Conservation (phyloP, 805 yeast species). For the Kluyveromyces dobzhanskii region DNA sequence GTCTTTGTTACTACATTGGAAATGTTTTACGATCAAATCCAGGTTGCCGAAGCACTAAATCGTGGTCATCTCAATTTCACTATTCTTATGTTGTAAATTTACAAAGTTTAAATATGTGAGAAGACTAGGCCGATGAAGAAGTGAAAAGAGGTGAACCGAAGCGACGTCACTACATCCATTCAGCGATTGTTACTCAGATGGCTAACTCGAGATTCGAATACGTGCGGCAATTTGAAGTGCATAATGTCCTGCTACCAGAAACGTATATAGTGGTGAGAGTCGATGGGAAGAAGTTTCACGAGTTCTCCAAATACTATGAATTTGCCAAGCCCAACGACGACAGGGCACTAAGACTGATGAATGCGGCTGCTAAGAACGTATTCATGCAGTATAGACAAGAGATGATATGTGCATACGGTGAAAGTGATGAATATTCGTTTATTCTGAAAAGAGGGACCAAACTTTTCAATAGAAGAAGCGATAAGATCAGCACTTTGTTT, state of each 20-base stretch:
- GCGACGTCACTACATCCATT: no score
- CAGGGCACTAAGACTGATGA: slow-evolving; percentile 72
- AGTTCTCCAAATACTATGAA: slow-evolving; percentile 60
- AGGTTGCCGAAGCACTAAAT: no score
- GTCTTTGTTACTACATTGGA: no score
- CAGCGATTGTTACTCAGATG: no score
- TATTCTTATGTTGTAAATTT: no score
- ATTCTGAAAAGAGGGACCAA: slow-evolving; percentile 54
- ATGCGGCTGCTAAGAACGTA: slow-evolving; percentile 62
- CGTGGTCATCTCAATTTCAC: no score
- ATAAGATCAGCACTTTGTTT: slow-evolving; percentile 71
- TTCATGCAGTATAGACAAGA: slow-evolving; percentile 60
- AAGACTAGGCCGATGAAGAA: no score
- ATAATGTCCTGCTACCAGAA: slow-evolving; percentile 63
- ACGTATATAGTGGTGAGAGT: slow-evolving; percentile 77
- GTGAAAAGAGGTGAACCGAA: no score
- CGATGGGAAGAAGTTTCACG: slow-evolving; percentile 93
- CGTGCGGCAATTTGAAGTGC: slow-evolving; percentile 73
- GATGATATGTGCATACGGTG: slow-evolving; percentile 79
- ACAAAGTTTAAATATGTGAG: no score
- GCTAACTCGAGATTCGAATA: slow-evolving; percentile 86
- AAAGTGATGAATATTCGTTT: slow-evolving; percentile 90
- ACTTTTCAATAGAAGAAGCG: slow-evolving; percentile 74
- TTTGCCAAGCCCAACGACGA: slow-evolving; percentile 85
- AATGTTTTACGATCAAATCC: no score